Evolutionary conservation across 805 yeast species (phyloP), one percentile per base, ranked within the genome.

Genomic region (Maudiozyma saulgeensis): DNA sequence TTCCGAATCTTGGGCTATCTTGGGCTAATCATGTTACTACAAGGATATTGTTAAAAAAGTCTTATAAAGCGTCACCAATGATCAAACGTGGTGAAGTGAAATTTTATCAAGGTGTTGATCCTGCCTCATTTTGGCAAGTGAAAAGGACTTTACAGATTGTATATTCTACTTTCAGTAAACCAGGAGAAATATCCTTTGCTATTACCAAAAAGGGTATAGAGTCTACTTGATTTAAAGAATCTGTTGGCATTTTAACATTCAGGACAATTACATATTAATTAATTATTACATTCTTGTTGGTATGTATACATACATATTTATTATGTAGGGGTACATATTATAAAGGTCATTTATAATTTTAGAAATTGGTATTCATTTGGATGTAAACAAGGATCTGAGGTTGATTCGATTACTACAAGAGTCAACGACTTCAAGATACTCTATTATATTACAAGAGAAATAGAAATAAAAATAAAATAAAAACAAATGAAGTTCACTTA

Each of bases 11-110:
- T 42, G 87, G 86, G 0, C 51, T 75, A 2, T 57, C 70, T 9
- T 79, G 86, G 84, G 70, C 78, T 11, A 77, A 75, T 48, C 70
- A 67, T 48, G 60, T 81, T 11, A 73, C 75, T 49, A 71, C 74
- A 39, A 67, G 87, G 43, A 66, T 82, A 15, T 63, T 75, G 41
- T 56, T 78, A 49, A 59, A 65, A 42, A 77, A 75, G 56, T 63
- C 67, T 13, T 71, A 70, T 51, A 68, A 64, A 51, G 78, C 78
- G 9, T 60, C 68, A 18, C 63, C 66, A 0, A 42, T 61, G 50
- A 53, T 63, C 7, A 51, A 45, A 41, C 53, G 61, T 35, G 67
- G 67, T 7, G 66, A 63, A 31, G 31, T 64, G 26, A 41, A 69
- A 60, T 43, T 58, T 56, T 51, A 65, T 60, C 51, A 70, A 60